Evolutionary conservation across 108 stramenopile genomes (phyloP).

Genomic region (Fistulifera pelliculosa): DNA sequence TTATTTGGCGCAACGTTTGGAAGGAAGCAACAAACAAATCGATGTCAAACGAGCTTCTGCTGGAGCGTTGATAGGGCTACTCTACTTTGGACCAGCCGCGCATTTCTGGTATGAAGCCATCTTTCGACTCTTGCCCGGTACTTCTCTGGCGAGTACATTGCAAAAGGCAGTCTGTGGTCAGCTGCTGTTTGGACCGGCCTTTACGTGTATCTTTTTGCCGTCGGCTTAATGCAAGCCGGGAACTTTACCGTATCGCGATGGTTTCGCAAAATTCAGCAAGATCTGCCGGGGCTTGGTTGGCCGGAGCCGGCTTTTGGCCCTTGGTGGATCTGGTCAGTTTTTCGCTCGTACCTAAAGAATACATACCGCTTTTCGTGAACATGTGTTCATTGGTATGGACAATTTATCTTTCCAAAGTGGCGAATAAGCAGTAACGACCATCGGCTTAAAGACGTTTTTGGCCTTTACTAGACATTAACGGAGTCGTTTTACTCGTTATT

Average conservation of each 20-base stretch:
- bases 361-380: conserved; percentile 80
- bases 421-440: conserved; percentile 31
- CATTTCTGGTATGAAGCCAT: conserved; percentile 77
- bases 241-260: conserved; percentile 45
- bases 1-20: conserved; percentile 62
- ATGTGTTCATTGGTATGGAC: conserved; percentile 79
- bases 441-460: too few species aligned
- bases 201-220: conserved; percentile 82
- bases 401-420: conserved; percentile 69
- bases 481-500: too few species aligned
- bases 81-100: conserved; percentile 83
- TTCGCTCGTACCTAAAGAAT: conserved; percentile 51
- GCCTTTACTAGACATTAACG: too few species aligned
- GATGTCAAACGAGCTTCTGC: conserved; percentile 39
- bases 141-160: conserved; percentile 50
- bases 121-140: conserved; percentile 49
- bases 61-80: conserved; percentile 51
- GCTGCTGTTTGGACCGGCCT: conserved; percentile 76
- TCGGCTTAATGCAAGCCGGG: conserved; percentile 47
- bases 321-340: conserved; percentile 78
- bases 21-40: conserved; percentile 20
- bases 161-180: conserved; percentile 80
- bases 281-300: conserved; percentile 74
- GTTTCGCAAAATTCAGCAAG: conserved; percentile 53
- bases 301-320: conserved; percentile 82